Evolutionary conservation across 2,329 filamentous ascomycete species (phyloP).

Genomic region (Fusarium algeriense): DNA sequence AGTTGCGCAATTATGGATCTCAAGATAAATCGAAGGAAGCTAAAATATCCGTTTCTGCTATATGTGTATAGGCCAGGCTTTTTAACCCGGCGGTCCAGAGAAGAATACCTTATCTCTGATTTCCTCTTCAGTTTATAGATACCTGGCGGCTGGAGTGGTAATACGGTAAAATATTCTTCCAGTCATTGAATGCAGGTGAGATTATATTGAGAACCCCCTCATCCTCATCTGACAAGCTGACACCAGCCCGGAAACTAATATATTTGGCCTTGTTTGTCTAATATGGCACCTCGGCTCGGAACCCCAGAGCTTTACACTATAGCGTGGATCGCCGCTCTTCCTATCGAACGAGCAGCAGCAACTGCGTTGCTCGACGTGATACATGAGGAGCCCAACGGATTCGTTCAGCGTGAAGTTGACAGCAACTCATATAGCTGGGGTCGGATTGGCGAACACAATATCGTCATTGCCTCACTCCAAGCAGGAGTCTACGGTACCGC

Average conservation of each 20-base stretch:
- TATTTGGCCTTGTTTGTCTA: too few relatives aligned
- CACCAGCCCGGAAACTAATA: too few relatives aligned
- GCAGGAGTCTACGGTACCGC: constrained; percentile 29
- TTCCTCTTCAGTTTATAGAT: too few relatives aligned
- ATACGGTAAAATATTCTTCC: too few relatives aligned
- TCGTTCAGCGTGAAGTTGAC: constrained; percentile 31
- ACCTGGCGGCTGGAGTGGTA: too few relatives aligned
- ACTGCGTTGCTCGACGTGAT: constrained; percentile 42
- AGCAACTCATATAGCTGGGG: constrained; percentile 47
- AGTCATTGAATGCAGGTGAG: too few relatives aligned
- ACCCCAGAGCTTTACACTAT: constrained; percentile 28
- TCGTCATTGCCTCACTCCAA: constrained; percentile 45
- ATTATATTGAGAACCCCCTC: too few relatives aligned
- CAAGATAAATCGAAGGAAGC: background rate
- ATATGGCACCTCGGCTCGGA: background rate
- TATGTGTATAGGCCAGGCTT: too few relatives aligned
- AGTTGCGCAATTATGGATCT: background rate
- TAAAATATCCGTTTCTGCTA: too few relatives aligned
- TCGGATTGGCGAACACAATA: constrained; percentile 41
- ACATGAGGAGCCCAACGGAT: constrained; percentile 16
- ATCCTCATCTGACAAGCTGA: too few relatives aligned
- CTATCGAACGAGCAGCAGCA: constrained; percentile 43
- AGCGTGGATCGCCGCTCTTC: constrained; percentile 46
- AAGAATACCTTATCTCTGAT: too few relatives aligned
- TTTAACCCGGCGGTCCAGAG: too few relatives aligned